phyloP scores from a whole-genome alignment of 202 grass and related monocot species.

The Panicum virgatum region DNA sequence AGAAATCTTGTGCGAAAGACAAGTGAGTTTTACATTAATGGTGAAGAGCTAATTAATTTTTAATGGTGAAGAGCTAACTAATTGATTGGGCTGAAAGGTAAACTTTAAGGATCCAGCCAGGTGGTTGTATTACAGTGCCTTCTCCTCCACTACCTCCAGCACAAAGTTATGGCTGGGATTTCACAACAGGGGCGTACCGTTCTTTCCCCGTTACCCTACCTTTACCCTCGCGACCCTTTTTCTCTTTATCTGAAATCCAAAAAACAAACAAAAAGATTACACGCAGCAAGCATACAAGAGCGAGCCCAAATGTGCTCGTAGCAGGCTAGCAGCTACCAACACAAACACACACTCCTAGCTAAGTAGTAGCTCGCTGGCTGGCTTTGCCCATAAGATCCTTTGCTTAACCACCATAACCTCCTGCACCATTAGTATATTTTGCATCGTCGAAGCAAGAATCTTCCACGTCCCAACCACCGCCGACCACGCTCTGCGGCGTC shows the following conservation, averaged over 20 bases:
- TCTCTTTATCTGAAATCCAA: neutral
- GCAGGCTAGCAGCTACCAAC: too few relatives aligned
- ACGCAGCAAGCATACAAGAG: neutral
- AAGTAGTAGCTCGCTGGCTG: neutral
- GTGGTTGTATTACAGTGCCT: too few relatives aligned
- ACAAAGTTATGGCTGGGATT: neutral
- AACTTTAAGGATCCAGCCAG: too few relatives aligned
- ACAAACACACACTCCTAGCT: neutral
- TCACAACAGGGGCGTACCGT: neutral
- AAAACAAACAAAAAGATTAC: neutral
- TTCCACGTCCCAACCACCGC: slow-evolving; percentile 23
- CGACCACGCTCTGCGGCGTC: neutral
- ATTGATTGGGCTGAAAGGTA: too few relatives aligned
- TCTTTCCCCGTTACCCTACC: slow-evolving; percentile 1
- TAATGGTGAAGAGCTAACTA: too few relatives aligned
- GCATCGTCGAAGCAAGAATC: neutral
- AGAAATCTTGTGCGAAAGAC: too few relatives aligned
- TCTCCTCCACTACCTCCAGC: neutral
- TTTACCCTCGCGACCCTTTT: neutral
- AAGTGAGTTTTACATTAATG: too few relatives aligned
- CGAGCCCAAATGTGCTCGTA: neutral
- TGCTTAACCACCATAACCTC: neutral
- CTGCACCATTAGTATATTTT: neutral
- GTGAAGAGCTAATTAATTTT: too few relatives aligned
- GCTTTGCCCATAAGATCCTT: neutral